These are phyloP conservation scores for Erythrophleum fordii DNA, from an alignment of 306 rosid species.

Conservation along the genomic window DNA sequence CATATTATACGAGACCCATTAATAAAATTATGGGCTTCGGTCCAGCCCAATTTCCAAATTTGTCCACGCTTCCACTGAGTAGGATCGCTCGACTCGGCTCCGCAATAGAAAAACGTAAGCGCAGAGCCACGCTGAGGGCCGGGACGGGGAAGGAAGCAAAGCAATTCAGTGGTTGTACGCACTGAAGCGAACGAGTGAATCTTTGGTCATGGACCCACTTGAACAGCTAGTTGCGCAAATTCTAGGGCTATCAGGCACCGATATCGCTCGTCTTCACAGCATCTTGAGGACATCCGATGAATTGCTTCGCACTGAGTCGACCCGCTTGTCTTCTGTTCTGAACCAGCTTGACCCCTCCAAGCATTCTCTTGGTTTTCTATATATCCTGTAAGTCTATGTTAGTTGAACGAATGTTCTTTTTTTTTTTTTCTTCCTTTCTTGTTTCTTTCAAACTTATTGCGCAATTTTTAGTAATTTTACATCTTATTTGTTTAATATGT, in stretches of 20 bases:
- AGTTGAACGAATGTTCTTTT: background rate
- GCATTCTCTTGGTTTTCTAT: constrained; percentile 83
- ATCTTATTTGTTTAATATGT: background rate
- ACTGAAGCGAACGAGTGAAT: constrained; percentile 28
- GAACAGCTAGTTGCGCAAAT: constrained; percentile 60
- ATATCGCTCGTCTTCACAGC: constrained; percentile 61
- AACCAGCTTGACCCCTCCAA: constrained; percentile 67
- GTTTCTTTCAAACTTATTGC: background rate
- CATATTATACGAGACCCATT: too few relatives aligned
- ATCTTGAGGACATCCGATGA: constrained; percentile 71
- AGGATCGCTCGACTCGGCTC: background rate
- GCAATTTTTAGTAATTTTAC: background rate
- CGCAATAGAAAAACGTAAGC: background rate
- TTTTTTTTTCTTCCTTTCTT: too few relatives aligned
- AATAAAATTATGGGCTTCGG: background rate
- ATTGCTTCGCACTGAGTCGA: constrained; percentile 59
- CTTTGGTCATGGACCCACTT: background rate
- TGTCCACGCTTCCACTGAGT: background rate
- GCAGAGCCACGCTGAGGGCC: background rate
- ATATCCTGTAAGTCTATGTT: constrained; percentile 56
- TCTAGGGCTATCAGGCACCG: constrained; percentile 51
- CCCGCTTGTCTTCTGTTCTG: constrained; percentile 59
- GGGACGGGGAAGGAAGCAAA: background rate
- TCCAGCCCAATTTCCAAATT: background rate
- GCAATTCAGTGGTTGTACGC: background rate